Conservation (phyloP, 345 rosid genomes). For the Corchorus capsularis region DNA sequence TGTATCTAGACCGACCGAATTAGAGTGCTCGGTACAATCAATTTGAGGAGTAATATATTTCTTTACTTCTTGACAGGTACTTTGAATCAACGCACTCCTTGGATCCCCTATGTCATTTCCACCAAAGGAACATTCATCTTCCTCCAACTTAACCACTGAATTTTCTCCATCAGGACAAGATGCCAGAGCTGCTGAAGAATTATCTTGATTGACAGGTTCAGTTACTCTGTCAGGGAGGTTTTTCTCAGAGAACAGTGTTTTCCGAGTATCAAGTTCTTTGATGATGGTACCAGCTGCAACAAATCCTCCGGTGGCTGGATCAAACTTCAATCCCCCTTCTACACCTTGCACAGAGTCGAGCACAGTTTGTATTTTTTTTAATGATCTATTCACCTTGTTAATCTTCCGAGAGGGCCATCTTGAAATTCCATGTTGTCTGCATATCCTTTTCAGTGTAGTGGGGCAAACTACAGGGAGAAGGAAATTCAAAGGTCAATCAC, state of each 20-base stretch:
- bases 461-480: slow-evolving; percentile 71
- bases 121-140: slow-evolving; percentile 38
- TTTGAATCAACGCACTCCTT: slow-evolving; percentile 22
- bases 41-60: slow-evolving; percentile 14
- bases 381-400: slow-evolving; percentile 82
- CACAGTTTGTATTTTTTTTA: slow-evolving; percentile 78
- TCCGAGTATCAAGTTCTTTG: slow-evolving; percentile 47
- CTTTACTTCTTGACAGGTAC: slow-evolving; percentile 20
- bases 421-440: slow-evolving; percentile 89
- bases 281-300: slow-evolving; percentile 54
- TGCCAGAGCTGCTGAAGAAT: slow-evolving; percentile 9
- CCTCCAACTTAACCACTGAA: slow-evolving; percentile 54
- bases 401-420: slow-evolving; percentile 98
- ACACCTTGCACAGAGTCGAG: slow-evolving; percentile 89
- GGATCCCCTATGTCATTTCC: slow-evolving; percentile 25
- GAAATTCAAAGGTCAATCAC: slow-evolving; percentile 20
- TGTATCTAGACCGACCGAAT: slow-evolving; percentile 25
- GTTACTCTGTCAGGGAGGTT: slow-evolving; percentile 21
- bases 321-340: slow-evolving; percentile 76
- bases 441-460: slow-evolving; percentile 90
- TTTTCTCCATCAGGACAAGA: slow-evolving; percentile 31
- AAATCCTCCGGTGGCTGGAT: slow-evolving; percentile 67
- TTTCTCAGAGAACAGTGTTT: slow-evolving; percentile 31
- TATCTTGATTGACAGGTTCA: slow-evolving; percentile 29
- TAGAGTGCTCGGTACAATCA: slow-evolving; percentile 39